A percentile compares a stretch with the other conserved stretches of the same genome.
phyloP scores from a whole-genome alignment of 441 rosid species.

The Biscutella laevigata region DNA sequence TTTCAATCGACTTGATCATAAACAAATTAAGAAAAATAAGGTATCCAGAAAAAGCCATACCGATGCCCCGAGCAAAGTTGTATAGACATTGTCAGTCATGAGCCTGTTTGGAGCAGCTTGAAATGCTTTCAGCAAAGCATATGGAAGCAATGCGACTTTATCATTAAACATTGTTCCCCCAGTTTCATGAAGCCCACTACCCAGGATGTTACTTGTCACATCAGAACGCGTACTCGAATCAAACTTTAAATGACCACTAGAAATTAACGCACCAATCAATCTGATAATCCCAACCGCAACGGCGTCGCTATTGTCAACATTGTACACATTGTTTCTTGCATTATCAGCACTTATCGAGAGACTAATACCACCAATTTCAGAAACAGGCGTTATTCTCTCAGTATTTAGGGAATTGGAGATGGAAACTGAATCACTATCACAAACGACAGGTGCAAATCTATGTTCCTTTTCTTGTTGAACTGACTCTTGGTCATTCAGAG shows the following conservation, averaged over 20 bases:
- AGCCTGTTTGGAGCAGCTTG: conserved; percentile 93
- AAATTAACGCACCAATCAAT: conserved; percentile 75
- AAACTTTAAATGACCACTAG: conserved; percentile 70
- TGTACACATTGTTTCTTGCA: conserved; percentile 93
- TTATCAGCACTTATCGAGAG: conserved; percentile 90
- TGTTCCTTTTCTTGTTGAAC: conserved; percentile 31
- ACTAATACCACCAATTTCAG: conserved; percentile 94
- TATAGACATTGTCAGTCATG: conserved; percentile 76
- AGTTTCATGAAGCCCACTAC: conserved; percentile 62
- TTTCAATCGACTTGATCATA: neutral
- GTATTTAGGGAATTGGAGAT: conserved; percentile 34
- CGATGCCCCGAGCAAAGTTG: conserved; percentile 91
- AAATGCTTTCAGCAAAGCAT: conserved; percentile 89
- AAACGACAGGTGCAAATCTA: conserved; percentile 33
- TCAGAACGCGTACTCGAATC: conserved; percentile 50
- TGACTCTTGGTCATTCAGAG: conserved; percentile 31
- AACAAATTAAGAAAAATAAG: conserved; percentile 1
- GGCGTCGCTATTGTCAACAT: conserved; percentile 84
- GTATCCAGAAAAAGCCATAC: conserved; percentile 34
- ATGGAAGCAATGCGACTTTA: conserved; percentile 83
- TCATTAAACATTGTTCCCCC: conserved; percentile 91
- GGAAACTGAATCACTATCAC: conserved; percentile 29
- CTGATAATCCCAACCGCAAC: conserved; percentile 84
- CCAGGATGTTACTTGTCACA: conserved; percentile 48
- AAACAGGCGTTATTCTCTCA: conserved; percentile 55